Evolutionary conservation across 208 protist genomes (phyloP).

Genomic region (Trichomonas vaginalis): DNA sequence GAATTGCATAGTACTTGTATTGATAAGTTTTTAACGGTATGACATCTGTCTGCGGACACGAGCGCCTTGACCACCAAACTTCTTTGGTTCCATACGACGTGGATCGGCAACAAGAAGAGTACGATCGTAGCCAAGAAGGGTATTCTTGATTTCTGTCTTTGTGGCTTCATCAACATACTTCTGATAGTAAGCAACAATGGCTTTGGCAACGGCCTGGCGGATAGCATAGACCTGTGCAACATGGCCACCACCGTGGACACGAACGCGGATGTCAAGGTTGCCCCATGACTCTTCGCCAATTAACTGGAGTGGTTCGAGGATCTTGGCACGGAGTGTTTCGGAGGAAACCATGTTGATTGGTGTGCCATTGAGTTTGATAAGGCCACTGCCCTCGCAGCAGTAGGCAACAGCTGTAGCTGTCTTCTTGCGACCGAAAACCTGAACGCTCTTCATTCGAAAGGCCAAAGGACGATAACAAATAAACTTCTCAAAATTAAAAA

Average conservation of each 20-base stretch:
- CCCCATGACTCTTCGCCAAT: slow-evolving; percentile 74
- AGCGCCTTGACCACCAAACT: slow-evolving; percentile 96
- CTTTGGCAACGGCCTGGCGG: slow-evolving; percentile 95
- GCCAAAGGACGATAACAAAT: too few species aligned
- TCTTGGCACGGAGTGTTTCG: slow-evolving; percentile 85
- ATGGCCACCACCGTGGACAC: slow-evolving; percentile 84
- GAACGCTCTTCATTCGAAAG: slow-evolving; percentile 30
- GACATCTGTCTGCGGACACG: slow-evolving; percentile 96
- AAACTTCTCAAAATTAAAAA: too few species aligned
- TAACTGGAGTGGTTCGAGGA: slow-evolving; percentile 79
- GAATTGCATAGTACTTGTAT: too few species aligned
- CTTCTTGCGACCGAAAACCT: slow-evolving; percentile 68
- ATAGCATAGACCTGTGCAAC: slow-evolving; percentile 90
- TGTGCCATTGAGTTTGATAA: slow-evolving; percentile 90
- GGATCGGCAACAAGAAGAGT: slow-evolving; percentile 96
- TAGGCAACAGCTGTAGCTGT: slow-evolving; percentile 93
- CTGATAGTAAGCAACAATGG: slow-evolving; percentile 93
- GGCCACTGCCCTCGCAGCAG: slow-evolving; percentile 77
- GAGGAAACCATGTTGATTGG: slow-evolving; percentile 87
- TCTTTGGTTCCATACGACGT: slow-evolving; percentile 97
- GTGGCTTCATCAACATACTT: slow-evolving; percentile 85
- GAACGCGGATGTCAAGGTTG: slow-evolving; percentile 78
- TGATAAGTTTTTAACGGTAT: slow-evolving; percentile 95
- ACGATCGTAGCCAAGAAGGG: slow-evolving; percentile 83
- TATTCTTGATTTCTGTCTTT: slow-evolving; percentile 93